Evolutionary conservation across 2,329 filamentous ascomycete genomes (phyloP), one percentile per base, ranked within the genome.

Genomic region (Pseudogymnoascus sp.): DNA sequence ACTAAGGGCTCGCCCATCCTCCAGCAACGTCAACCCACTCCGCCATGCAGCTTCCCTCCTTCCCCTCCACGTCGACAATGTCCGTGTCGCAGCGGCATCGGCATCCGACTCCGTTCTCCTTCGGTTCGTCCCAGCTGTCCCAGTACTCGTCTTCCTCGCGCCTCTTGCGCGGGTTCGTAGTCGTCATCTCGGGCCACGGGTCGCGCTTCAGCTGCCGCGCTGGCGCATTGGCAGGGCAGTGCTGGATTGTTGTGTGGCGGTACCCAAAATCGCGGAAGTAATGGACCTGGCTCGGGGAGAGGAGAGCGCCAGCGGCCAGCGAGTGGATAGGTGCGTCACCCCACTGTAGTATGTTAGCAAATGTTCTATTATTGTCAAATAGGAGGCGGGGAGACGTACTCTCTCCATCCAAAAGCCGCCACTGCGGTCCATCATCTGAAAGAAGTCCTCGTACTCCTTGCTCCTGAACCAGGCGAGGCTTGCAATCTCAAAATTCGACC

Each of bases 231-330:
- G 92, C 91, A 1, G 94, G 94, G 70, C 94, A 99, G 75, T 99
- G 94, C 76, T 97, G 93, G 71, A 99, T 99, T 3, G 94, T 99
- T 6, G 94, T 99, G 76, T 99, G 94, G 71, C 94, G 85, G 77
- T 99, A 99, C 61, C 94, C 94, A 76, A 97, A 93, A 74, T 99
- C 94, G 68, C 94, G 91, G 86, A 99, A 99, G 78, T 99, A 99
- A 76, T 99, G 94, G 63, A 99, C 90, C 70, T 99, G 91, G 60
- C 81, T 79, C 54, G 89, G 86, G 2, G 85, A 81, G 32, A 99
- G 82, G 14, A 99, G 85, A 34, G 88, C 89, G 67, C 94, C 94
- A 25, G 94, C 93, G 28, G 94, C 94, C 59, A 99, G 88, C 37
- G 94, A 99, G 77, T 99, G 94, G 68, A 99, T 97, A 12, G 94